Percentiles rank a stretch among this genome's conserved stretches.
Conservation (phyloP, 768 basidiomycete genomes). For the Calocybe gangraenosa region DNA sequence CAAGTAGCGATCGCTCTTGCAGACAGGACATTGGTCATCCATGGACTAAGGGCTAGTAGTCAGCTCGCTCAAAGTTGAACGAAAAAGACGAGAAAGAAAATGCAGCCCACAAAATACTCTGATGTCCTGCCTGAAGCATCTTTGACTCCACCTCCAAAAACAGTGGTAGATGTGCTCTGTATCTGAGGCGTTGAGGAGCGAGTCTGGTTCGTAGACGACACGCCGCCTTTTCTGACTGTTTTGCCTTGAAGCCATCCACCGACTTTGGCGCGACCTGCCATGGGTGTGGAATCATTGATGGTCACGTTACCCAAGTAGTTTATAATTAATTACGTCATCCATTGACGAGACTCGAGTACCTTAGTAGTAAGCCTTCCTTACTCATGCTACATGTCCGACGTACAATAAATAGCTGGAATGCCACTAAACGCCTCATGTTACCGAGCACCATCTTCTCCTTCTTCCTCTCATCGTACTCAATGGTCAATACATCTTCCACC, state of each 20-base stretch:
- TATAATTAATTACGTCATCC: too few species aligned
- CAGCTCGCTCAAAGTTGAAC: constrained; percentile 1
- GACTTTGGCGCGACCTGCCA: constrained; percentile 28
- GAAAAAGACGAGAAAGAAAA: constrained; percentile 8
- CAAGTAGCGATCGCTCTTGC: constrained; percentile 93
- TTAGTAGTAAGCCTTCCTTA: too few species aligned
- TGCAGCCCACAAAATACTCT: constrained; percentile 68
- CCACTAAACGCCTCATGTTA: too few species aligned
- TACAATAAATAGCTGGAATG: too few species aligned
- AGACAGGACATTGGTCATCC: constrained; percentile 95
- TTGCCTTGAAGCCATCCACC: constrained; percentile 71
- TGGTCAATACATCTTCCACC: constrained; percentile 14
- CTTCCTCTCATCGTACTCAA: not conserved
- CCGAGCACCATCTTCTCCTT: too few species aligned
- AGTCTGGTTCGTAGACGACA: constrained; percentile 39
- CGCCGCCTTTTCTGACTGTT: constrained; percentile 65
- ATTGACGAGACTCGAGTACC: too few species aligned
- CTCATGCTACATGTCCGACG: too few species aligned
- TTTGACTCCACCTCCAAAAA: constrained; percentile 83
- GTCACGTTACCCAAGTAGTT: too few species aligned
- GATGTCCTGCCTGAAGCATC: constrained; percentile 79
- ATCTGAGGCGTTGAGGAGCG: constrained; percentile 64
- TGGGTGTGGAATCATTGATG: constrained; percentile 6
- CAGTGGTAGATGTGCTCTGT: constrained; percentile 67
- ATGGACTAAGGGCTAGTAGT: constrained; percentile 53